Percentiles rank a stretch among this genome's conserved stretches.
Conservation (phyloP, 257 asterid genomes). For the Nicotiana undulata region DNA sequence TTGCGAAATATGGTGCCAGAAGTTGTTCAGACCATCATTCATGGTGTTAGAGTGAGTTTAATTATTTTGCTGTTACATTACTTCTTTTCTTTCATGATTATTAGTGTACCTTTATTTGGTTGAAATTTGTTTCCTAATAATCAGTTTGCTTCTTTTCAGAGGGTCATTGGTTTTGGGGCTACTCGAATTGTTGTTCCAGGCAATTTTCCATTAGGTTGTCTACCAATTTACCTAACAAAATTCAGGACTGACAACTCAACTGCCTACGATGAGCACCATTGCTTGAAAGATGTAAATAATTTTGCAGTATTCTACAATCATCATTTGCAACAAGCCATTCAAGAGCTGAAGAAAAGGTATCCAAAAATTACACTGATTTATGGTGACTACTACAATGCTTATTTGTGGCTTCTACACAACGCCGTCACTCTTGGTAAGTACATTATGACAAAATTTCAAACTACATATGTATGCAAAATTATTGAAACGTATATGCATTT, state of each 20-base stretch:
- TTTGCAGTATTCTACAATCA: conserved; percentile 9
- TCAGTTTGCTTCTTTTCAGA: not conserved
- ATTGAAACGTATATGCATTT: not conserved
- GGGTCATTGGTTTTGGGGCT: conserved; percentile 16
- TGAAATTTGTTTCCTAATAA: too few species aligned
- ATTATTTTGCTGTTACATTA: not conserved
- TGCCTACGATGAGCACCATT: conserved; percentile 9
- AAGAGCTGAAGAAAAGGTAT: conserved; percentile 5
- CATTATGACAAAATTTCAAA: too few species aligned
- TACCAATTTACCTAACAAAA: conserved; percentile 5
- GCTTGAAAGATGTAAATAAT: conserved; percentile 14
- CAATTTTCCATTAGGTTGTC: conserved; percentile 17
- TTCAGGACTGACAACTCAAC: not conserved
- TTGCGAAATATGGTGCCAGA: not conserved
- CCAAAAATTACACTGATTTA: conserved; percentile 8
- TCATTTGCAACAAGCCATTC: conserved; percentile 11
- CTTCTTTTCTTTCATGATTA: not conserved
- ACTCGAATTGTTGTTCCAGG: not conserved
- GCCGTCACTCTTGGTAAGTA: not conserved
- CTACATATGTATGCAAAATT: too few species aligned
- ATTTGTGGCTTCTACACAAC: conserved; percentile 5
- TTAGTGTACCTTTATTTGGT: not conserved
- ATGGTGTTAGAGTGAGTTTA: not conserved
- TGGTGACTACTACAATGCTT: conserved; percentile 14
- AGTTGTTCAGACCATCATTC: not conserved